Evolutionary conservation across 441 rosid genomes (phyloP).

Genomic region (Bruguiera hainesii): DNA sequence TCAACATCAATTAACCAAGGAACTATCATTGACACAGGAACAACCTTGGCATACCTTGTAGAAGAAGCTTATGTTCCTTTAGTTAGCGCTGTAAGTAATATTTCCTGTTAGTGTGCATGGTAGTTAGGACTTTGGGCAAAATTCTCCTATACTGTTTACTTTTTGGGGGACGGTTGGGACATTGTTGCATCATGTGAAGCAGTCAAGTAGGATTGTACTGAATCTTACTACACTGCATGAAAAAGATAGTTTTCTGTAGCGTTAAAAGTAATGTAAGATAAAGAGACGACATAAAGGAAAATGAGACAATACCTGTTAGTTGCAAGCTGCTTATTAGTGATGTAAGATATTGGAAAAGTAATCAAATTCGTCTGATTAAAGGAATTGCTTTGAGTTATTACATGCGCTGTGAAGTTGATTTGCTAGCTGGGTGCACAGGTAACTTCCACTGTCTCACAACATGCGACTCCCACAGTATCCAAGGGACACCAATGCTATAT

Average conservation of each 20-base stretch:
- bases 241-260: neutral
- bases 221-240: neutral
- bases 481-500: constrained; percentile 74
- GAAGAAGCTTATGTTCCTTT: constrained; percentile 73
- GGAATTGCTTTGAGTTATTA: neutral
- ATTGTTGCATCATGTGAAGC: too few relatives aligned
- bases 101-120: neutral
- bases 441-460: constrained; percentile 52
- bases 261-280: neutral
- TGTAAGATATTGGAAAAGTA: neutral
- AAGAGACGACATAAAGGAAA: neutral
- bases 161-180: neutral
- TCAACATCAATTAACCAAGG: constrained; percentile 69
- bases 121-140: neutral
- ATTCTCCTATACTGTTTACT: neutral
- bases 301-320: neutral
- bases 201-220: too few relatives aligned
- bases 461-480: constrained; percentile 52
- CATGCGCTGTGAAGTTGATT: constrained; percentile 16
- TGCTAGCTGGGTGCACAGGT: constrained; percentile 42
- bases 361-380: neutral
- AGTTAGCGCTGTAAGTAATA: constrained; percentile 65
- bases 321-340: constrained; percentile 7
- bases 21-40: constrained; percentile 93
- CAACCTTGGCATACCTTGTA: constrained; percentile 90